Conservation (phyloP, 192 early-diverging fungal species). For the Coemansia sp. region DNA sequence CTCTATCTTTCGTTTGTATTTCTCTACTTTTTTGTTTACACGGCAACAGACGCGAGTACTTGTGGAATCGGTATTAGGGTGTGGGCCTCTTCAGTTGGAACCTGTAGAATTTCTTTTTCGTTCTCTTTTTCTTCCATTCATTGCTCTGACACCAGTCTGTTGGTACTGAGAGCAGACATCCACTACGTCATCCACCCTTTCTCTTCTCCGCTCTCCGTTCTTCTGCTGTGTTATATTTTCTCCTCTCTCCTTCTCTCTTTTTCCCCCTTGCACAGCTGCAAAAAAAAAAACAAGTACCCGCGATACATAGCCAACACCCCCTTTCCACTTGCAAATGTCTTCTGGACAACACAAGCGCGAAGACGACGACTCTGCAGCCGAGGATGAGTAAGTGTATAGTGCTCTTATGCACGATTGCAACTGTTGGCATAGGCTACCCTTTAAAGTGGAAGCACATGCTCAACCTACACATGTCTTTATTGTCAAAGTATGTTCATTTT, state of each 20-base stretch:
- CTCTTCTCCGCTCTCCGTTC: not conserved
- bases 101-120: constrained; percentile 12
- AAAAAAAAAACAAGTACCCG: not conserved
- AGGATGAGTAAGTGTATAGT: constrained; percentile 47
- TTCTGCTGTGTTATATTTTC: constrained; percentile 3
- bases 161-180: not conserved
- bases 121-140: not conserved
- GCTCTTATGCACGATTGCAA: constrained; percentile 6
- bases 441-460: constrained; percentile 11
- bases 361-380: constrained; percentile 18
- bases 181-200: not conserved
- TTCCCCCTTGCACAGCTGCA: not conserved
- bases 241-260: not conserved
- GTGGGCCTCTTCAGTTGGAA: not conserved
- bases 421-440: not conserved
- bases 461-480: constrained; percentile 1
- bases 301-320: not conserved
- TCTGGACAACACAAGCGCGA: constrained; percentile 30
- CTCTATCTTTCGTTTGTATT: constrained; percentile 9
- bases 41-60: not conserved
- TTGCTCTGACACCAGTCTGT: not conserved
- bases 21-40: constrained; percentile 1
- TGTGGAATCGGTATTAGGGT: not conserved
- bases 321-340: constrained; percentile 12
- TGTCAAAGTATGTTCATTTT: not conserved